A percentile compares a stretch with the other conserved stretches of the same genome.
phyloP scores from a whole-genome alignment of 75 land plant species.

The Selaginella moellendorffii region DNA sequence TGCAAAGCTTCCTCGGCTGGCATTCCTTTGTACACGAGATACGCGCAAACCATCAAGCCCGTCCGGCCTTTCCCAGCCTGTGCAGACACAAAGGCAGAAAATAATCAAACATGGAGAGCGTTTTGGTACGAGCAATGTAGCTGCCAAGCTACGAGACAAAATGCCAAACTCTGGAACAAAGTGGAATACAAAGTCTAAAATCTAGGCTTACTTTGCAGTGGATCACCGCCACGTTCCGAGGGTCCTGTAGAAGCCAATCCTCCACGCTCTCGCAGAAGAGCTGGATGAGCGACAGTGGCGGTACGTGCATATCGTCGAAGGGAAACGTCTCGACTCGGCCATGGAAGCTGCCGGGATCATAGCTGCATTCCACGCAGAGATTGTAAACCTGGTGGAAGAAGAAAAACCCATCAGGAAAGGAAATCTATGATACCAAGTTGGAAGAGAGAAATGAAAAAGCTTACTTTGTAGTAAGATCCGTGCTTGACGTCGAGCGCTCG shows the following conservation, averaged over 20 bases:
- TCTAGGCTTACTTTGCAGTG: slow-evolving; percentile 48
- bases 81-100: not conserved
- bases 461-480: slow-evolving; percentile 41
- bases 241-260: slow-evolving; percentile 45
- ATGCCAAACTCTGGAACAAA: no score
- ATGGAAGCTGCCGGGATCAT: slow-evolving; percentile 47
- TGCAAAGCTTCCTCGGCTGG: slow-evolving; percentile 49
- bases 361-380: slow-evolving; percentile 43
- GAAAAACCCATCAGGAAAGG: not conserved
- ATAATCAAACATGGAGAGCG: no score
- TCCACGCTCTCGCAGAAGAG: slow-evolving; percentile 51
- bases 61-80: slow-evolving; percentile 80
- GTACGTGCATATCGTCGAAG: slow-evolving; percentile 65
- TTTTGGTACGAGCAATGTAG: no score
- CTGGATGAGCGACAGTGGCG: slow-evolving; percentile 42
- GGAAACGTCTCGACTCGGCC: slow-evolving; percentile 52
- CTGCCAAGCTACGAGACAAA: no score
- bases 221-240: slow-evolving; percentile 48
- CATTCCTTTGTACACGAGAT: slow-evolving; percentile 58
- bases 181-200: not conserved
- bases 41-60: slow-evolving; percentile 70
- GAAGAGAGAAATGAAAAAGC: not conserved
- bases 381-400: slow-evolving; percentile 50
- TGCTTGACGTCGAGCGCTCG: slow-evolving; percentile 44
- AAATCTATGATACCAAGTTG: slow-evolving; percentile 4